A percentile compares a stretch with the other conserved stretches of the same genome.
These are phyloP conservation scores for Erigeron canadensis DNA, from an alignment of 129 eudicot genomes.

Conservation along the genomic window DNA sequence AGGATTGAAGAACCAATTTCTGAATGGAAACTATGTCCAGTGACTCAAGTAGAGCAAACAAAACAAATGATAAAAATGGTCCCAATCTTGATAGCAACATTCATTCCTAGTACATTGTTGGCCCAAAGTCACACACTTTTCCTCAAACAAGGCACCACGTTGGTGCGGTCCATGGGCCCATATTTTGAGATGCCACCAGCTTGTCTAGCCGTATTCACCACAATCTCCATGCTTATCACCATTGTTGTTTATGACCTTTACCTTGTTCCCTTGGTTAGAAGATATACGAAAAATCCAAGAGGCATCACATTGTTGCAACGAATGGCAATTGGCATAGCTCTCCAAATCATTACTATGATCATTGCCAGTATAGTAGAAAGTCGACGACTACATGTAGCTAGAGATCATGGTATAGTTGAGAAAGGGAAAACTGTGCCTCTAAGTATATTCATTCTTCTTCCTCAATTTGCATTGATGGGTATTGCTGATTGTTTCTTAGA, in stretches of 20 bases:
- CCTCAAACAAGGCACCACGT: conserved; percentile 57
- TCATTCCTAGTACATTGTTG: conserved; percentile 43
- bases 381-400: conserved; percentile 32
- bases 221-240: conserved; percentile 45
- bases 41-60: conserved; percentile 65
- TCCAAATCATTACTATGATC: conserved; percentile 44
- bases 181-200: conserved; percentile 44
- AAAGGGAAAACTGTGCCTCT: conserved; percentile 40
- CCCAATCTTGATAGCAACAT: conserved; percentile 40
- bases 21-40: conserved; percentile 45
- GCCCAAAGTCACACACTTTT: conserved; percentile 49
- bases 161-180: conserved; percentile 40
- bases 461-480: conserved; percentile 50
- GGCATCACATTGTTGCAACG: conserved; percentile 64
- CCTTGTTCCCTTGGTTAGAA: conserved; percentile 35
- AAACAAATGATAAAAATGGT: conserved; percentile 57
- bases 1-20: conserved; percentile 19
- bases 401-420: conserved; percentile 28
- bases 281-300: conserved; percentile 49
- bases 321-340: conserved; percentile 49
- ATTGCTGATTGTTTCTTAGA: conserved; percentile 45
- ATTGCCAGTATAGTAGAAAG: conserved; percentile 45
- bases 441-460: conserved; percentile 52
- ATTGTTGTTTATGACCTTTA: conserved; percentile 48
- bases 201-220: conserved; percentile 49